Conservation (phyloP, 768 basidiomycete genomes). For the Tylopilus balloui region DNA sequence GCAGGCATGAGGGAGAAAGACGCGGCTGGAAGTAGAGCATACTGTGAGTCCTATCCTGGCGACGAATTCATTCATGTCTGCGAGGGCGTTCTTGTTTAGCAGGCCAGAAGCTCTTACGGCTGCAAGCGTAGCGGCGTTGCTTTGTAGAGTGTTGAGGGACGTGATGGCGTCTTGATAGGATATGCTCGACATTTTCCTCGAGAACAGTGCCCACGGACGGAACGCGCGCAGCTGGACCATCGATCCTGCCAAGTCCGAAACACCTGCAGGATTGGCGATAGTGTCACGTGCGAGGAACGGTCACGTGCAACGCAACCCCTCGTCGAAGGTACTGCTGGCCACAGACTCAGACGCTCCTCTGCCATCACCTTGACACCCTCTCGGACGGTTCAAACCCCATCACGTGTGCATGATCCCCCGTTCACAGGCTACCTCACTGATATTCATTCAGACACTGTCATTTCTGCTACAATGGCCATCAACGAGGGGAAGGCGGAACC, state of each 20-base stretch:
- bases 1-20: conserved; percentile 12
- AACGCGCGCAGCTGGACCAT: conserved; percentile 8
- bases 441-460: conserved; percentile 51
- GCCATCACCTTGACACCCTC: conserved; percentile 60
- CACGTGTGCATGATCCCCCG: no score
- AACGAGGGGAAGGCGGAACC: conserved; percentile 47
- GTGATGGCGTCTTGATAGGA: conserved; percentile 73
- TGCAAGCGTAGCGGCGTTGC: conserved; percentile 90
- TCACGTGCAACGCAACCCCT: conserved; percentile 15
- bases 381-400: conserved; percentile 69
- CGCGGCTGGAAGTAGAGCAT: conserved; percentile 23
- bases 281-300: not conserved
- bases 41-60: conserved; percentile 83
- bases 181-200: conserved; percentile 46
- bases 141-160: conserved; percentile 76
- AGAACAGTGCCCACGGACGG: conserved; percentile 6
- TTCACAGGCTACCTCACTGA: not conserved
- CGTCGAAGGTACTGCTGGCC: no score
- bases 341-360: no score
- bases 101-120: conserved; percentile 72
- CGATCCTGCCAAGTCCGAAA: not conserved
- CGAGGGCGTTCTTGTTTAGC: conserved; percentile 55
- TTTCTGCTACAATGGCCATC: conserved; percentile 68
- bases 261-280: not conserved
- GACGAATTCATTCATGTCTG: conserved; percentile 90